A percentile compares a stretch with the other conserved stretches of the same genome.
Conservation (phyloP, 192 early-diverging fungal species). For the Linnemannia hyalina region DNA sequence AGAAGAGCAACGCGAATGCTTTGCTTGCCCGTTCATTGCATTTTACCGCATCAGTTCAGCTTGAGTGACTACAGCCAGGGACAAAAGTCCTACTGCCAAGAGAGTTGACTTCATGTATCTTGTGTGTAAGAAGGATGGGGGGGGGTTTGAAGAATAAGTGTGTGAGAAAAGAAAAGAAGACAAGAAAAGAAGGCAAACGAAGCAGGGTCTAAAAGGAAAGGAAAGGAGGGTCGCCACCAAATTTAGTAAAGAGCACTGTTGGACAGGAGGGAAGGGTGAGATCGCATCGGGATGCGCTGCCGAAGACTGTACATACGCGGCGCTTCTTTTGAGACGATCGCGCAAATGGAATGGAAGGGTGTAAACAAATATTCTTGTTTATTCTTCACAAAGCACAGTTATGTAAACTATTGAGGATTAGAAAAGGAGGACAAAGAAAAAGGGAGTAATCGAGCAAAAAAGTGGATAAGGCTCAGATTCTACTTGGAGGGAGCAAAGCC, state of each 20-base stretch:
- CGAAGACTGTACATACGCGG: not conserved
- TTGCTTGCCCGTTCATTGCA: too few relatives aligned
- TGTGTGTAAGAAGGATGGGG: too few relatives aligned
- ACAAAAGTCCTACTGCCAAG: conserved; percentile 2
- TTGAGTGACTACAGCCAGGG: conserved; percentile 1
- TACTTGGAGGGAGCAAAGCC: conserved; percentile 60
- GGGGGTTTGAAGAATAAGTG: not conserved
- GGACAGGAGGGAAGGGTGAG: not conserved
- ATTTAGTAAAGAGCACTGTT: not conserved
- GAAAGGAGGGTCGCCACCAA: not conserved
- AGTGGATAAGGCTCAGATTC: not conserved
- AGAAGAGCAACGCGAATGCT: not conserved
- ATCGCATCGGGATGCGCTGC: not conserved
- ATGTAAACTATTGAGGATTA: not conserved
- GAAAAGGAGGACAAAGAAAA: not conserved
- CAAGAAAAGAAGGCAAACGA: too few relatives aligned
- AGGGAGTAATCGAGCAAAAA: not conserved
- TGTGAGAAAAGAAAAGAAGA: not conserved
- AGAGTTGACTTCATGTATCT: conserved; percentile 4
- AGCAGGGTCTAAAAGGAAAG: not conserved
- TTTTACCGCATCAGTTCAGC: conserved; percentile 21
- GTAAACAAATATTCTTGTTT: not conserved
- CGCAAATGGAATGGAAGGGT: not conserved
- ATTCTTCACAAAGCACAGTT: not conserved
- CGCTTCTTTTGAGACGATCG: not conserved